These are phyloP conservation scores for Triticum turgidum DNA, from an alignment of 176 grass and related monocot genomes.

Conservation along the genomic window DNA sequence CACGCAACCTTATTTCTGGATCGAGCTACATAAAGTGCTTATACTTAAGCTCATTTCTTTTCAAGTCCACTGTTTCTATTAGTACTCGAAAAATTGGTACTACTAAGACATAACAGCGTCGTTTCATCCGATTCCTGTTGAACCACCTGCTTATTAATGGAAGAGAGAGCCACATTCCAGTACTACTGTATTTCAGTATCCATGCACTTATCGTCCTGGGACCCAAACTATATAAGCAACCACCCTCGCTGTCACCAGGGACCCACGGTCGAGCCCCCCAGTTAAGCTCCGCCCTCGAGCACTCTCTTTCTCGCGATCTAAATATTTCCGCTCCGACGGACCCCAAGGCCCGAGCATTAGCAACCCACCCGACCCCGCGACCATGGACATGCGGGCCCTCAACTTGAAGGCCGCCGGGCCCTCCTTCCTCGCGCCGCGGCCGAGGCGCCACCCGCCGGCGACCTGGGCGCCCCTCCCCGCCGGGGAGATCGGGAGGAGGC, in stretches of 20 bases:
- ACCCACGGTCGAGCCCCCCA: not conserved
- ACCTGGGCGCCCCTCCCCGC: not conserved
- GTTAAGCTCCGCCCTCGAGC: not conserved
- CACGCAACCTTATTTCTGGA: too few species aligned
- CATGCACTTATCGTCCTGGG: too few species aligned
- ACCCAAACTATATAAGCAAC: not conserved
- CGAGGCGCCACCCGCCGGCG: slow-evolving; percentile 10
- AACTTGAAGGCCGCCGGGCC: slow-evolving; percentile 42
- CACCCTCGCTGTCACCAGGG: not conserved
- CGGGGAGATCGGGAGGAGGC: slow-evolving; percentile 9
- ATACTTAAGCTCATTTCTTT: too few species aligned
- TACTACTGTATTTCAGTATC: too few species aligned
- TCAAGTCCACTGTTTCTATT: too few species aligned
- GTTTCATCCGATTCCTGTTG: not conserved
- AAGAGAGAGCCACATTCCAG: not conserved
- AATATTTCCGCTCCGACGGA: not conserved
- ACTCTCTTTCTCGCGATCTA: not conserved
- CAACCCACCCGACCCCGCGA: not conserved
- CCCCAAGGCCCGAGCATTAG: not conserved
- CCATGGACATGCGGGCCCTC: slow-evolving; percentile 70
- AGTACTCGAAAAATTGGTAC: too few species aligned
- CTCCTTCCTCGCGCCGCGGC: slow-evolving; percentile 32
- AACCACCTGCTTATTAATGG: not conserved
- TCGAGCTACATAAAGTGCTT: too few species aligned
- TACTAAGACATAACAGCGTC: not conserved